A percentile compares a stretch with the other conserved stretches of the same genome.
Conservation (phyloP, 179 eudicot genomes). For the Amaranthus tricolor region DNA sequence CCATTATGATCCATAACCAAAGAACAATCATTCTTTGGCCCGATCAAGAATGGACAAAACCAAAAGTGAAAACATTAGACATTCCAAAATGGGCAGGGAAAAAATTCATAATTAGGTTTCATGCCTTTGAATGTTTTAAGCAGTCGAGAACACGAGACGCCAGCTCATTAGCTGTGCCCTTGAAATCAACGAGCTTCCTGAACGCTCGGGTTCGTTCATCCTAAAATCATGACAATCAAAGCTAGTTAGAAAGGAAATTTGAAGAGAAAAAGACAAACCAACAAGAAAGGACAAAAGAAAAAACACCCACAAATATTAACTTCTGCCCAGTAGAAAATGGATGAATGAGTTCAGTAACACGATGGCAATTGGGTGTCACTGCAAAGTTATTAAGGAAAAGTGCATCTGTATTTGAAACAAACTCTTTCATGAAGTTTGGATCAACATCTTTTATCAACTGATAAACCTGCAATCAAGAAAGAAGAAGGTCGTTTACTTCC, state of each 20-base stretch:
- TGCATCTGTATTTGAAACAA: slow-evolving; percentile 44
- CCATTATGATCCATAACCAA: too few species aligned
- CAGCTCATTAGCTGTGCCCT: slow-evolving; percentile 73
- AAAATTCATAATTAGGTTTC: slow-evolving; percentile 20
- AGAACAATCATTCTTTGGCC: too few species aligned
- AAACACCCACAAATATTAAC: slow-evolving; percentile 67
- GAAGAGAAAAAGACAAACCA: not conserved
- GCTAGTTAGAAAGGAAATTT: not conserved
- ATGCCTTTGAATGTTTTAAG: slow-evolving; percentile 75
- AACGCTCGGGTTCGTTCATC: slow-evolving; percentile 76
- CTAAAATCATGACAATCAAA: slow-evolving; percentile 33
- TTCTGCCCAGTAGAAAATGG: slow-evolving; percentile 48
- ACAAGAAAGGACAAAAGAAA: not conserved
- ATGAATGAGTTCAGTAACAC: slow-evolving; percentile 63
- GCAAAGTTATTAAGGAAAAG: slow-evolving; percentile 69
- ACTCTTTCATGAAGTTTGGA: slow-evolving; percentile 49
- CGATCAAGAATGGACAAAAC: too few species aligned
- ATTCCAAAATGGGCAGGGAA: not conserved
- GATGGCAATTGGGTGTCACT: slow-evolving; percentile 89
- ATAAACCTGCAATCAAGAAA: slow-evolving; percentile 54
- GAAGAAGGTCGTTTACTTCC: slow-evolving; percentile 15
- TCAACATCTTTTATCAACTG: slow-evolving; percentile 61
- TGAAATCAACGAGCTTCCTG: slow-evolving; percentile 71
- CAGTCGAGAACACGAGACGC: slow-evolving; percentile 70
- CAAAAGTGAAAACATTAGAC: not conserved